A percentile compares a stretch with the other conserved stretches of the same genome.
Conservation (phyloP, 345 rosid genomes). For the Euphorbia pulcherrima region DNA sequence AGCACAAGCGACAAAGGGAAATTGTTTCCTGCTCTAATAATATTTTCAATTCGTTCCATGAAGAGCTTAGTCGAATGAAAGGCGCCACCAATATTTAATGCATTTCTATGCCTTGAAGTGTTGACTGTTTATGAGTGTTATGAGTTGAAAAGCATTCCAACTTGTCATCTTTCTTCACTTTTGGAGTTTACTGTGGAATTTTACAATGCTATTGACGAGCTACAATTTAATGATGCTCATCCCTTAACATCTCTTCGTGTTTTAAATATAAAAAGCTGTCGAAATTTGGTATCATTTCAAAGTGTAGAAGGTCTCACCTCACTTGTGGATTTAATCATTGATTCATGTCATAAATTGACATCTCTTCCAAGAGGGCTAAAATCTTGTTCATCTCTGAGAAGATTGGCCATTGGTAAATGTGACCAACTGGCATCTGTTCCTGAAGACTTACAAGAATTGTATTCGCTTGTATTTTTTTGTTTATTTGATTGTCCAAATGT, state of each 20-base stretch:
- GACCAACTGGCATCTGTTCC: background rate
- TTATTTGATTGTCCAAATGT: too few relatives aligned
- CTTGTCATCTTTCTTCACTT: slow-evolving; percentile 4
- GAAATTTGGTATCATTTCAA: background rate
- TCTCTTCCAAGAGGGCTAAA: too few relatives aligned
- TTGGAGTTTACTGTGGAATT: background rate
- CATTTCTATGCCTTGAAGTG: too few relatives aligned
- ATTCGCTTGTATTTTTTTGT: background rate
- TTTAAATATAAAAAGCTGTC: background rate
- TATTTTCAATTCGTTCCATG: slow-evolving; percentile 9
- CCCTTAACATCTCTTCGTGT: background rate
- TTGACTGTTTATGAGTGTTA: background rate
- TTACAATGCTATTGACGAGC: background rate
- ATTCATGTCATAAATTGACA: too few relatives aligned
- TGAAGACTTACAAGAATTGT: background rate
- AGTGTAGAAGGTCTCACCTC: too few relatives aligned
- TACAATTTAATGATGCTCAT: background rate
- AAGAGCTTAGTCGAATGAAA: too few relatives aligned
- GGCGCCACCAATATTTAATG: too few relatives aligned
- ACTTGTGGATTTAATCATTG: too few relatives aligned
- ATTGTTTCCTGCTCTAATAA: slow-evolving; percentile 14
- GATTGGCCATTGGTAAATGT: background rate
- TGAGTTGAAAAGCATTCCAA: slow-evolving; percentile 9
- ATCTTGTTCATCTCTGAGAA: slow-evolving; percentile 8
- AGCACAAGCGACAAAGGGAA: too few relatives aligned